These are phyloP conservation scores for Chrysoporthe deuterocubensis DNA, from an alignment of 2,329 filamentous ascomycete genomes.

Conservation along the genomic window DNA sequence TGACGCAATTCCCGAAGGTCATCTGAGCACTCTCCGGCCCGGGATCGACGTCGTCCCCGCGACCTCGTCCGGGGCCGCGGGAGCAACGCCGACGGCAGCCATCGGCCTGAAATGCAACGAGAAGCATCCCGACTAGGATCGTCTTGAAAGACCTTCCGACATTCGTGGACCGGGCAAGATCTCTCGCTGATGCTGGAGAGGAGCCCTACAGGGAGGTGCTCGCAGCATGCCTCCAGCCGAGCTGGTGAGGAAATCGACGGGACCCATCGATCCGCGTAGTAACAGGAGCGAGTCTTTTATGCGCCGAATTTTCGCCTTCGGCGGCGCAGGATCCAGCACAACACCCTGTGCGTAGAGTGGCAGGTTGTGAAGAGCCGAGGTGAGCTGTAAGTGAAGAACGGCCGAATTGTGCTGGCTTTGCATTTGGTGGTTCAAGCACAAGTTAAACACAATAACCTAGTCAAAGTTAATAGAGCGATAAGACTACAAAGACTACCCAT, in stretches of 20 bases:
- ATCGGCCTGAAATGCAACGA: neutral
- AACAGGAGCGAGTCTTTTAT: neutral
- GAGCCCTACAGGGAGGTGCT: neutral
- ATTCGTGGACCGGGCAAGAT: neutral
- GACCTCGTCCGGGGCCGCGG: neutral
- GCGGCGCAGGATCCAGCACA: neutral
- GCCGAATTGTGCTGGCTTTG: too few species aligned
- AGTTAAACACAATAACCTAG: neutral
- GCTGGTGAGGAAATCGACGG: neutral
- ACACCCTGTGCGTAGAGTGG: neutral
- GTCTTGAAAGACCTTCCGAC: neutral
- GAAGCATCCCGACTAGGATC: too few species aligned
- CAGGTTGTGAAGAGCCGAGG: neutral
- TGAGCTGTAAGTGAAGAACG: too few species aligned
- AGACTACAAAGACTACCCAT: neutral
- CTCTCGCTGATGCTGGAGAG: neutral
- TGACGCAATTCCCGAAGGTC: conserved; percentile 7
- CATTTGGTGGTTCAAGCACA: too few species aligned
- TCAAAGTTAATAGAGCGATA: neutral
- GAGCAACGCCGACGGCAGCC: neutral
- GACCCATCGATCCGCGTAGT: neutral
- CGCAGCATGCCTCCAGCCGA: neutral
- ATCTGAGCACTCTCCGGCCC: conserved; percentile 4
- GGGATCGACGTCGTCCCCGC: conserved; percentile 7
- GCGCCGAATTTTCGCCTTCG: neutral